phyloP scores from a whole-genome alignment of 495 filamentous ascomycete species.

The Beverwykella pulmonaria region DNA sequence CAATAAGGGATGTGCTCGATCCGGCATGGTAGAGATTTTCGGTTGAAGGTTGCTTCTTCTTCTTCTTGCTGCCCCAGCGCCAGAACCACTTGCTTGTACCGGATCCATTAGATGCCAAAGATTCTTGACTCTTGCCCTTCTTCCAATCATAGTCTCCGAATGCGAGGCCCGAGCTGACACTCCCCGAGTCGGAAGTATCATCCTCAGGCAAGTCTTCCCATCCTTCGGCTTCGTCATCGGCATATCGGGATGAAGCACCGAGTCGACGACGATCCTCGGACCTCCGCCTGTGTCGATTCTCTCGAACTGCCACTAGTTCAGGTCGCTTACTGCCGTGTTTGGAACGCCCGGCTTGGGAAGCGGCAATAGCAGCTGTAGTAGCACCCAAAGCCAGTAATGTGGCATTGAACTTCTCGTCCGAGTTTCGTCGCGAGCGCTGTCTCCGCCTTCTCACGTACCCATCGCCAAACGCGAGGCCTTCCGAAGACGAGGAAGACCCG shows the following conservation, averaged over 20 bases:
- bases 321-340: conserved; percentile 39
- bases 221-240: conserved; percentile 48
- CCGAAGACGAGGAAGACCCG: conserved; percentile 62
- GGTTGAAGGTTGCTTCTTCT: conserved; percentile 39
- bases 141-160: conserved; percentile 52
- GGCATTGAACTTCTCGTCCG: conserved; percentile 55
- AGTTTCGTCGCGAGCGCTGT: conserved; percentile 27
- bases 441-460: conserved; percentile 37
- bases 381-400: conserved; percentile 60
- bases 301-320: conserved; percentile 49
- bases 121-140: conserved; percentile 51
- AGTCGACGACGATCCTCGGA: conserved; percentile 14
- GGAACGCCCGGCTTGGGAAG: conserved; percentile 49
- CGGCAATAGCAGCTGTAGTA: conserved; percentile 59
- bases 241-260: conserved; percentile 10
- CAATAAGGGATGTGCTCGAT: conserved; percentile 16
- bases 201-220: conserved; percentile 65
- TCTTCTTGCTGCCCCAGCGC: conserved; percentile 58
- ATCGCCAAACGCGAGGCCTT: conserved; percentile 52
- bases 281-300: conserved; percentile 34
- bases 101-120: conserved; percentile 57
- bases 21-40: conserved; percentile 25
- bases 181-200: conserved; percentile 48
- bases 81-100: conserved; percentile 60
- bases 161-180: conserved; percentile 59